Conservation (phyloP, 2,329 filamentous ascomycete genomes). For the Trichoderma oligosporum region DNA sequence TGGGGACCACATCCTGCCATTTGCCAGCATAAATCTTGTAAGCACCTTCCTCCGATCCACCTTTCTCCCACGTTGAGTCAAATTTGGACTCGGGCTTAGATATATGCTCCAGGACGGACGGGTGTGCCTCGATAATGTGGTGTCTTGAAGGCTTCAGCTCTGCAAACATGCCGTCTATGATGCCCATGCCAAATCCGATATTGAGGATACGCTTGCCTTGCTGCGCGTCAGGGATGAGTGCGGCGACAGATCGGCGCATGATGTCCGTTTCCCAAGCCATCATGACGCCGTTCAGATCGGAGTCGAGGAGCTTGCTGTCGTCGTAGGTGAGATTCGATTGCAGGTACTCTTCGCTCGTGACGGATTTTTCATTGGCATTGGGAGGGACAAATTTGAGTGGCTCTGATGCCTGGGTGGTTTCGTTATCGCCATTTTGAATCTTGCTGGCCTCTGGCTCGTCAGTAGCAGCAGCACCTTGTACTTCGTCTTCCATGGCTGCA, state of each 20-base stretch:
- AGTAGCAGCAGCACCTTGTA: slow-evolving; percentile 35
- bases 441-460: not conserved
- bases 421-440: slow-evolving; percentile 29
- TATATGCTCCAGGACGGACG: slow-evolving; percentile 67
- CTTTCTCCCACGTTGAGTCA: slow-evolving; percentile 52
- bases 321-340: slow-evolving; percentile 62
- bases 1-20: slow-evolving; percentile 78
- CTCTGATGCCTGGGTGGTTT: slow-evolving; percentile 33
- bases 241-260: slow-evolving; percentile 72
- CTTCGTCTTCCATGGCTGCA: slow-evolving; percentile 41
- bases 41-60: slow-evolving; percentile 59
- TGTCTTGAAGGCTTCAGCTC: slow-evolving; percentile 63
- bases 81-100: slow-evolving; percentile 47
- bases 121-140: slow-evolving; percentile 84
- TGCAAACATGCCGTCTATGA: slow-evolving; percentile 74
- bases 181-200: slow-evolving; percentile 88
- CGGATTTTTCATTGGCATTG: slow-evolving; percentile 40
- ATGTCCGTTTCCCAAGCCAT: slow-evolving; percentile 90
- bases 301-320: slow-evolving; percentile 66
- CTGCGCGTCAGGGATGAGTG: slow-evolving; percentile 49
- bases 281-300: slow-evolving; percentile 80
- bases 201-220: slow-evolving; percentile 70
- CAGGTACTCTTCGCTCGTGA: slow-evolving; percentile 66
- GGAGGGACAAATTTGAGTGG: slow-evolving; percentile 34
- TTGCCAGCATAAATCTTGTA: slow-evolving; percentile 64